These are phyloP conservation scores for Stephanodiscus minutulus DNA, from an alignment of 108 stramenopile genomes.

Conservation along the genomic window DNA sequence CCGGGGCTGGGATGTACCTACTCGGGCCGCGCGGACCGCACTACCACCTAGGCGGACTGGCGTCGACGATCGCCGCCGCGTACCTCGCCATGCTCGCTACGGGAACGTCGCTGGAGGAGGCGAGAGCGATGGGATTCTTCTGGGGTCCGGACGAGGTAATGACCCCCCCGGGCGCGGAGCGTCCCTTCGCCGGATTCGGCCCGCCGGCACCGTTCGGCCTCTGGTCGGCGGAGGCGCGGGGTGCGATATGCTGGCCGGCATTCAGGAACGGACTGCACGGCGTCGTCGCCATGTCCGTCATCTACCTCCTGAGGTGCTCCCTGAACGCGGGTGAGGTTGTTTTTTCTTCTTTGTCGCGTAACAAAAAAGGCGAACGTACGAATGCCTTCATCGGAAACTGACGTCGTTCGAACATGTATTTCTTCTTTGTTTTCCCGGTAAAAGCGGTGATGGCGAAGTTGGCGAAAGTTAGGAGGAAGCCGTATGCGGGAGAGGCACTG, in stretches of 20 bases:
- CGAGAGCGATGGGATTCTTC: conserved; percentile 58
- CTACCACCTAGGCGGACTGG: conserved; percentile 52
- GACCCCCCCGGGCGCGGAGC: conserved; percentile 19
- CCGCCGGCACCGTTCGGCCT: conserved; percentile 59
- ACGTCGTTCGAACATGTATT: too few relatives aligned
- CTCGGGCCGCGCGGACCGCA: conserved; percentile 63
- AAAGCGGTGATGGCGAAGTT: not conserved
- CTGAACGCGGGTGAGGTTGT: conserved; percentile 53
- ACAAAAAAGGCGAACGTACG: too few relatives aligned
- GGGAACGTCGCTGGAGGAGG: conserved; percentile 52
- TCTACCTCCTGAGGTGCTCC: conserved; percentile 75
- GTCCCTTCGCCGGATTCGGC: conserved; percentile 23
- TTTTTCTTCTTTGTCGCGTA: too few relatives aligned
- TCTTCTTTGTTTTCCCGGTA: not conserved
- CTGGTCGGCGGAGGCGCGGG: conserved; percentile 32
- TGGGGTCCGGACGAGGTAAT: conserved; percentile 64
- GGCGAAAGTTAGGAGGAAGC: too few relatives aligned
- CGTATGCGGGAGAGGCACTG: too few relatives aligned
- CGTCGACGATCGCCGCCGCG: conserved; percentile 44
- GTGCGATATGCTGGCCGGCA: conserved; percentile 62
- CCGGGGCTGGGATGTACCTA: conserved; percentile 53
- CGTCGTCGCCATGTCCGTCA: conserved; percentile 65
- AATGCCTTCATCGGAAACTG: too few relatives aligned
- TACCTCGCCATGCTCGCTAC: conserved; percentile 53
- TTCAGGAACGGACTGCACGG: conserved; percentile 52